Base-by-base conservation (phyloP, 1,284 basidiomycete species). In the Sporisorium reilianum region DNA sequence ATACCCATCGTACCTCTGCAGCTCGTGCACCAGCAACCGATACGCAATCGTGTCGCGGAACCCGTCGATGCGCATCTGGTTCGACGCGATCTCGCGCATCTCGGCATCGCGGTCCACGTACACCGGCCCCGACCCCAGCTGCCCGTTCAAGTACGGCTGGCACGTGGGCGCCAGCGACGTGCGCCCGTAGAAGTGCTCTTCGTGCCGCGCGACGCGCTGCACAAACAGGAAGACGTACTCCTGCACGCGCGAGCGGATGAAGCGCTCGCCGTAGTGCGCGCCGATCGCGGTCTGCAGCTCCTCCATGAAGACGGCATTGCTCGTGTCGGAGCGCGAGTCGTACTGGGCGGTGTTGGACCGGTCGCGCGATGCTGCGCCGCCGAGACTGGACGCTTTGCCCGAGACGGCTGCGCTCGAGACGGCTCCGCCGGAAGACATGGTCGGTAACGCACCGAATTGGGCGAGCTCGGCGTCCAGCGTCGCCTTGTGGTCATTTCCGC, bases 301-400 rank as follows among this genome's bases (percentile, higher is more conserved):
- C 64, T 97, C 94, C 82, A 97, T 93, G 85, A 97, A 96, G 14
- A 91, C 73, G 75, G 90, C 92, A 81, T 97, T 95, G 30, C 89
- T 87, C 63, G 88, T 87, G 81, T 79, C 90, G 18, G 46, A 40
- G n/a, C 61, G 63, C 32, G 44, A 26, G 46, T 78, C 79, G 59
- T 48, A 50, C 4, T 55, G 59, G 4, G 54, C n/a, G 0, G 66
- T 52, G 36, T 65, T 65, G 49, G 62, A 51, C n/a, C 72, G 63
- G 32, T 75, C 68, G n/a, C 73, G 64, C 5, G 50, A 41, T 14
- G 65, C 41, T 11, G 55, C 46, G 38, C 54, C 50, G 10, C 64
- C 55, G 3, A 65, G 14, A 34, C 61, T 68, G 7, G 65, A 68
- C 0, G 41, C 38, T 40, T 68, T 68, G 62, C 26, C 59, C 4